A percentile compares a stretch with the other conserved stretches of the same genome.
Evolutionary conservation across 306 rosid species (phyloP).

Genomic region (Sesbania bispinosa): DNA sequence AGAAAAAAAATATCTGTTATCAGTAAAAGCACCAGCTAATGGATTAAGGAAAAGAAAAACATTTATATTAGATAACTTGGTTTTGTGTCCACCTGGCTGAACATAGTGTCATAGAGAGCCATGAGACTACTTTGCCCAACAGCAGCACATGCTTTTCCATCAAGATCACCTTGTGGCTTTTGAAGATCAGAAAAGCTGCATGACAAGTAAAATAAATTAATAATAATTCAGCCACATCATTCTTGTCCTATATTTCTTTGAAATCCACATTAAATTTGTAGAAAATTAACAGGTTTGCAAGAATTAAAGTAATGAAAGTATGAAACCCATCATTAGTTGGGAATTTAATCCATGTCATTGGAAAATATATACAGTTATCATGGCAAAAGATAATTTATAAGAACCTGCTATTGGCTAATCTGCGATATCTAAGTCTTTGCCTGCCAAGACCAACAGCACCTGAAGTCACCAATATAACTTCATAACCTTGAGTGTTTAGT

Average conservation of each 20-base stretch:
- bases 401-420: slow-evolving; percentile 91
- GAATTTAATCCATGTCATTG: background rate
- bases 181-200: slow-evolving; percentile 94
- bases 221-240: slow-evolving; percentile 12
- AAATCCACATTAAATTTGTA: background rate
- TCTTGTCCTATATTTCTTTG: background rate
- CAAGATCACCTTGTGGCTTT: slow-evolving; percentile 69
- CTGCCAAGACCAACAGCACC: slow-evolving; percentile 98
- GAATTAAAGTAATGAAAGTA: too few species aligned
- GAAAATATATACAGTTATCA: background rate
- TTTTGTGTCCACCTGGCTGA: slow-evolving; percentile 67
- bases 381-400: background rate
- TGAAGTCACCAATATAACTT: slow-evolving; percentile 88
- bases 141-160: slow-evolving; percentile 95
- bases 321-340: too few species aligned
- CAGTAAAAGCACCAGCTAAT: background rate
- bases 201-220: background rate
- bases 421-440: slow-evolving; percentile 84
- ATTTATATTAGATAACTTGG: background rate
- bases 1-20: slow-evolving; percentile 24
- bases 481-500: slow-evolving; percentile 67
- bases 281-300: too few species aligned
- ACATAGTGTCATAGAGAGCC: slow-evolving; percentile 98
- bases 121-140: slow-evolving; percentile 98
- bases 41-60: background rate